Base-by-base conservation (phyloP, 2,329 filamentous ascomycete species). In the Coniella lustricola region DNA sequence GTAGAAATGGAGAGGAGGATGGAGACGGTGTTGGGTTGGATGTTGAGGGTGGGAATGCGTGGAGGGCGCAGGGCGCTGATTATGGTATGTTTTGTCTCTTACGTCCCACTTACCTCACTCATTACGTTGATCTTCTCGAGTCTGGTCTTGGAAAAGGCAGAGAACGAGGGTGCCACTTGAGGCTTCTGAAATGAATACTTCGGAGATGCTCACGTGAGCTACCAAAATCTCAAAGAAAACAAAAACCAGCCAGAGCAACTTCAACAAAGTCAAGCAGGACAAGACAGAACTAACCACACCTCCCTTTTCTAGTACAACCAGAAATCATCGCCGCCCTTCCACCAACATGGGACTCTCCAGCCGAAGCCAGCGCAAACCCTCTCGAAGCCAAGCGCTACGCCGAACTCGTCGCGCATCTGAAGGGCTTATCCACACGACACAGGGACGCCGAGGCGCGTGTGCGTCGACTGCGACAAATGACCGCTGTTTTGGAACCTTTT, bases 401-500 rank as follows among this genome's bases (percentile, higher is more conserved):
- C 17, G 71, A 76, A 9, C 65, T 77, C 1, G 69, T 77, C 3
- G 59, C 64, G 0, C 67, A 64, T 2, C 68, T 87, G 1, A 65
- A 69, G 3, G 64, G 67, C 1, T 72, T 85, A 13, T 71, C 73
- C 12, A 66, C 68, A 2, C 65, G 67, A 16, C 69, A 74, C 20
- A 59, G 62, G n/a, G 61, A 61, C 14, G 62, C 59, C 53, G 35
- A 47, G n/a, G 56, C 51, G 9, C 56, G 63, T n/a, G 58, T 65
- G 67, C 75, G 65, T 54, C 69, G 67, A 45, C 69, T 74, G 57
- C 74, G 66, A 49, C 66, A 60, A 55, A 72, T 85, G 37, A 68
- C 73, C 22, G 62, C 62, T 10, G 59, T 79, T 3, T 62, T 86
- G 2, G 67, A 68, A 31, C 78, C 60, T 67, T 77, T 84, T 39